Base-by-base conservation (phyloP, 768 basidiomycete species). In the Xanthoconium stramineum region DNA sequence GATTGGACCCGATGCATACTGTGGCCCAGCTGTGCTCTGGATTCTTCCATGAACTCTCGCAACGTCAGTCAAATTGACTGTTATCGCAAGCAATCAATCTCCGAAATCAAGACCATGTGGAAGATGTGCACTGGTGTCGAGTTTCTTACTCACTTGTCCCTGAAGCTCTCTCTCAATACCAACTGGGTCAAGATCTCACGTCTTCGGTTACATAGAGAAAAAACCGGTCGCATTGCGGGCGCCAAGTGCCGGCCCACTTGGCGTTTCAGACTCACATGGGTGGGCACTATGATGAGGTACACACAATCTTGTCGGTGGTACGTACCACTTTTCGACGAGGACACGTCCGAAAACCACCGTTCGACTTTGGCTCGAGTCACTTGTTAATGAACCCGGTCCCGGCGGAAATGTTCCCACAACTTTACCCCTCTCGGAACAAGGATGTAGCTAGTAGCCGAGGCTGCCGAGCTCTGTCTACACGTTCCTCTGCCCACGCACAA, bases 221-320 rank as follows among this genome's bases (percentile, higher is more conserved):
- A 30, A 19, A 13, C 8, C 50, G n/a, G 28, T 40, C 19, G 12
- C 10, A 19, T 42, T 15, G 58, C 38, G 32, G 47, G 15, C 17
- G 30, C 36, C 45, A 24, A 14, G 36, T 19, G 24, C 43, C 55
- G 46, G 19, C 32, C 28, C 33, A 6, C 39, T 54, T 60, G 38
- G 52, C 39, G 52, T 60, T 60, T 55, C 59, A 55, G 58, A 47
- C 20, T 36, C 42, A 36, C 35, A 30, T 40, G 50, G 49, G 30
- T 38, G 37, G 11, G 15, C 6, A 36, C 14, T 14, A 10, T 9
- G 44, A 30, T 36, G 20, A 29, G 37, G 30, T 54, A 47, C 44
- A 46, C 30, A 3, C 33, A 6, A 9, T 20, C 28, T 53, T 45
- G 29, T 15, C 12, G 17, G 13, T 42, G 39, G 13, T 35, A 35